phyloP scores from a whole-genome alignment of 23 red algal genomes.

The Gracilaria gracilis region DNA sequence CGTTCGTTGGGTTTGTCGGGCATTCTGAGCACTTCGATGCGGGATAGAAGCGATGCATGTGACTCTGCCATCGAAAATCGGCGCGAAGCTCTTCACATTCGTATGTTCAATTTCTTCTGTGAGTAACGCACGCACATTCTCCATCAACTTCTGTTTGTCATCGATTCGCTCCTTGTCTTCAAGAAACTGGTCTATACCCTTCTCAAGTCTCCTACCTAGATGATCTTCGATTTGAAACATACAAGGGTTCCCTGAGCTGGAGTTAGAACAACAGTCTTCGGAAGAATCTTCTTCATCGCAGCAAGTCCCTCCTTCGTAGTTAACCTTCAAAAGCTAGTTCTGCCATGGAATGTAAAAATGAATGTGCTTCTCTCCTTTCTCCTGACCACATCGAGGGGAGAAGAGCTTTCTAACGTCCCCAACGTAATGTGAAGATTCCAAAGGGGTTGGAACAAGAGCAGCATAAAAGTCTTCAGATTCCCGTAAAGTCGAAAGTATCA shows the following conservation, averaged over 20 bases:
- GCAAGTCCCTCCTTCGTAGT: conserved; percentile 26
- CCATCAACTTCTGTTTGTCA: conserved; percentile 10
- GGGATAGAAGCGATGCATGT: neutral
- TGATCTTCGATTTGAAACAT: conserved; percentile 30
- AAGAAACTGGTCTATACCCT: conserved; percentile 2
- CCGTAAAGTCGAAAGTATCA: neutral
- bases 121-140: neutral
- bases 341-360: conserved; percentile 54
- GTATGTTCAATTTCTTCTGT: neutral
- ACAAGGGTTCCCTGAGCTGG: conserved; percentile 10
- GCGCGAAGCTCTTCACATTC: neutral
- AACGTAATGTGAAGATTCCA: neutral
- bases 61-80: neutral
- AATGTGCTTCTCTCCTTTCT: neutral
- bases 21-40: neutral
- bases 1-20: no score
- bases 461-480: conserved; percentile 27
- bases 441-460: no score
- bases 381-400: neutral
- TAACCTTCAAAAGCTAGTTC: conserved; percentile 22
- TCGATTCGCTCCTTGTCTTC: conserved; percentile 21
- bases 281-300: conserved; percentile 26
- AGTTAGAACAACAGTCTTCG: neutral
- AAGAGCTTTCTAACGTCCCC: conserved; percentile 5
- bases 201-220: conserved; percentile 1